phyloP scores from a whole-genome alignment of 768 basidiomycete genomes.

The Suillus spraguei region DNA sequence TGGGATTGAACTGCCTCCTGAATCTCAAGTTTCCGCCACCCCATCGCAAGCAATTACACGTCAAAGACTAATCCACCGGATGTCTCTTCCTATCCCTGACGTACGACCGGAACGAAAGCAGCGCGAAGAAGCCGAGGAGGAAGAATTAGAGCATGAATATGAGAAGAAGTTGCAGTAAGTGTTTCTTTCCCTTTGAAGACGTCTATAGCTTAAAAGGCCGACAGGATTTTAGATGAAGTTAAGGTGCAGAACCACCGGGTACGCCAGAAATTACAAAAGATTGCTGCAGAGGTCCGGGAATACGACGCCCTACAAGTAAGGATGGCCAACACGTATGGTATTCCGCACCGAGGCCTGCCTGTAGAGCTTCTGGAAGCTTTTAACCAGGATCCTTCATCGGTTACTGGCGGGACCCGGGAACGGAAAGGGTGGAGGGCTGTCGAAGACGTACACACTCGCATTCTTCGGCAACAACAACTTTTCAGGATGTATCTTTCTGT shows the following conservation, averaged over 20 bases:
- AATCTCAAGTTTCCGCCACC: background rate
- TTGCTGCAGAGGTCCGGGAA: slow-evolving; percentile 63
- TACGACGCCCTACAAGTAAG: slow-evolving; percentile 63
- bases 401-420: slow-evolving; percentile 64
- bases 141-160: slow-evolving; percentile 55
- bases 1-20: slow-evolving; percentile 6
- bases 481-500: slow-evolving; percentile 48
- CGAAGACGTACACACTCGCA: slow-evolving; percentile 70
- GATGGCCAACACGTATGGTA: slow-evolving; percentile 49
- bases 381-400: slow-evolving; percentile 76
- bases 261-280: slow-evolving; percentile 67
- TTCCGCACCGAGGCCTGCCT: slow-evolving; percentile 53
- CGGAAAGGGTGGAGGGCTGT: slow-evolving; percentile 70
- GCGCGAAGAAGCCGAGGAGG: slow-evolving; percentile 47
- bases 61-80: slow-evolving; percentile 25
- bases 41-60: slow-evolving; percentile 1
- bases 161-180: slow-evolving; percentile 39
- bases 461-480: slow-evolving; percentile 60
- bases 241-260: slow-evolving; percentile 65
- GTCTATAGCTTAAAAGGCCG: slow-evolving; percentile 6
- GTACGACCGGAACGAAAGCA: slow-evolving; percentile 20
- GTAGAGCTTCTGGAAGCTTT: slow-evolving; percentile 73
- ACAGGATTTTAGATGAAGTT: slow-evolving; percentile 58
- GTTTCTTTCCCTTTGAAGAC: background rate
- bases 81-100: slow-evolving; percentile 34